Percentiles rank a stretch among this genome's conserved stretches.
Evolutionary conservation across 2,329 filamentous ascomycete genomes (phyloP).

Genomic region (Trichoderma lentiforme): DNA sequence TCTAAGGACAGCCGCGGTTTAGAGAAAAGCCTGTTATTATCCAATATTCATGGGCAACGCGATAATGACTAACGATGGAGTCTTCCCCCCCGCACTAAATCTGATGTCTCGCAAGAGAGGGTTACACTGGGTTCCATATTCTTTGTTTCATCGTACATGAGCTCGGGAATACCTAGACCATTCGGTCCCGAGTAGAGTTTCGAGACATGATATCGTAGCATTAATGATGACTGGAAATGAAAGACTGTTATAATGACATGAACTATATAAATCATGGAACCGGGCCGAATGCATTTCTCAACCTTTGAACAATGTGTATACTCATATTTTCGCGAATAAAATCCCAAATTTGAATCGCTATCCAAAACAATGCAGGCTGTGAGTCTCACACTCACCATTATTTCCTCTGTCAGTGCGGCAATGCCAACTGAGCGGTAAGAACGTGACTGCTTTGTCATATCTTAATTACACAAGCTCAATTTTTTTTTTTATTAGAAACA

Average conservation of each 20-base stretch:
- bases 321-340: neutral
- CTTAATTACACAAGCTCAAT: neutral
- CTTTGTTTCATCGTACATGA: neutral
- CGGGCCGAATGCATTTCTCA: neutral
- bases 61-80: too few relatives aligned
- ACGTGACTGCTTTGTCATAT: neutral
- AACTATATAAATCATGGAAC: neutral
- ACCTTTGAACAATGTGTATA: neutral
- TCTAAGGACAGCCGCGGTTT: too few relatives aligned
- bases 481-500: neutral
- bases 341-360: neutral
- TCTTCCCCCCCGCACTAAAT: neutral
- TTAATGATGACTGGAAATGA: neutral
- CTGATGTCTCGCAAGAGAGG: neutral
- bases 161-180: neutral
- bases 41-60: too few relatives aligned
- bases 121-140: neutral
- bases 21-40: too few relatives aligned
- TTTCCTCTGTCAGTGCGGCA: neutral
- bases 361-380: neutral
- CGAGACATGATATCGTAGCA: neutral
- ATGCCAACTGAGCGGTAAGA: neutral
- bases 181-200: neutral
- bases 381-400: neutral
- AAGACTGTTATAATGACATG: neutral